Evolutionary conservation across 306 rosid species (phyloP), one percentile per base, ranked within the genome.

Genomic region (Delonix regia): DNA sequence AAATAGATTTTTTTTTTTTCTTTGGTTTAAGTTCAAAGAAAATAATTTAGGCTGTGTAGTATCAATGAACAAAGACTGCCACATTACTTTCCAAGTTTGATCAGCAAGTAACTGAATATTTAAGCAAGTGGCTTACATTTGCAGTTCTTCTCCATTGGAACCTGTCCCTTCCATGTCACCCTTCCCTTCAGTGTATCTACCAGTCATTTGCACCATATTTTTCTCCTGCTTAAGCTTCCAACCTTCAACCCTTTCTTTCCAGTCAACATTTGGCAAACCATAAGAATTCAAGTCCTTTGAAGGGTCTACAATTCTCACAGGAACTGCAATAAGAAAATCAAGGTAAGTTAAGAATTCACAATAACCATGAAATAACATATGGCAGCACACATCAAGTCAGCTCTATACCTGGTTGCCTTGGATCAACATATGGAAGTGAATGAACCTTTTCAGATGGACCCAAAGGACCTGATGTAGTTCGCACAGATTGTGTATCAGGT

Each of bases 241-340:
- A 66, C 99, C 96, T 86, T 96, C 99, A 52, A 96, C 99, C 87
- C 99, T 91, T 87, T 96, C 99, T 85, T 96, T 96, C 99, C 99
- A 96, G 90, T 96, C 99, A 81, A 96, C 96, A 84, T 87, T 91
- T 81, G 98, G 97, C 75, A 96, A 92, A 64, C 99, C 99, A 80
- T 90, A 86, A 39, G 87, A 89, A 52, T 87, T 90, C 82, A 85
- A 70, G 82, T 91, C 96, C 81, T 83, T 83, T n/a, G 90, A 82
- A 28, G 92, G 91, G 63, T 89, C 85, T 63, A 92, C 87, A 77
- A 82, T 88, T 75, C 92, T 86, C 76, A 86, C 86, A 0, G 86
- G 86, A 86, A 86, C 90, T 88, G 83, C 57, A 71, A 81, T 14
- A 80, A 34, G 5, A 70, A 69, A 42, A 79, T 27, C 28, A 41